Conservation (phyloP, 768 basidiomycete genomes). For the Rickenella mellea region DNA sequence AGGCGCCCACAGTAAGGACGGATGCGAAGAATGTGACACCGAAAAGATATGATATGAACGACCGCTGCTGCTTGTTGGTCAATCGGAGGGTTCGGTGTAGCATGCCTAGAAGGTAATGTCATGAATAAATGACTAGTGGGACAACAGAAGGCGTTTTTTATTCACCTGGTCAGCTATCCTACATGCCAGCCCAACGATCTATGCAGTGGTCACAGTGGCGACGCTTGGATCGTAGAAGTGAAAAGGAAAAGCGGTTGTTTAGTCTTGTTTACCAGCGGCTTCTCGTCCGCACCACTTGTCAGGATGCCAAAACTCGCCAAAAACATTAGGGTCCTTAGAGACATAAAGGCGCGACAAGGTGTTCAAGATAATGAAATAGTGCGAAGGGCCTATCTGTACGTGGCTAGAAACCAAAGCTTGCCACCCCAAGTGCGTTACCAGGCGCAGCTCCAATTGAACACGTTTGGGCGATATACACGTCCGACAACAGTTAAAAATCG, state of each 20-base stretch:
- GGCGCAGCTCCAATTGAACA: slow-evolving; percentile 88
- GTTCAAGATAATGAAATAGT: slow-evolving; percentile 71
- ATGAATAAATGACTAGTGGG: no score
- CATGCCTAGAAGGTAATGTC: no score
- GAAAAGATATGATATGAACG: slow-evolving; percentile 71
- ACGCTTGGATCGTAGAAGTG: slow-evolving; percentile 39
- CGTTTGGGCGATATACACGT: slow-evolving; percentile 72
- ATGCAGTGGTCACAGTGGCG: no score
- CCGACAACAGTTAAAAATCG: slow-evolving; percentile 87
- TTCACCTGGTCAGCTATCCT: no score
- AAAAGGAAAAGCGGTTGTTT: slow-evolving; percentile 11
- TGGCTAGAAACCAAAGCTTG: slow-evolving; percentile 87
- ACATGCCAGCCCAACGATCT: no score
- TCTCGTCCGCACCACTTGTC: slow-evolving; percentile 8
- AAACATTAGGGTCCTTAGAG: slow-evolving; percentile 54
- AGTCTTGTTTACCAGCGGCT: slow-evolving; percentile 10
- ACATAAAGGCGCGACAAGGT: slow-evolving; percentile 67
- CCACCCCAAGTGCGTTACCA: slow-evolving; percentile 85
- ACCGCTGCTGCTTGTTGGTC: slow-evolving; percentile 29
- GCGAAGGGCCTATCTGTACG: slow-evolving; percentile 84
- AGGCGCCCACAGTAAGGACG: slow-evolving; percentile 72
- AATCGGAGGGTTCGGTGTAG: slow-evolving; percentile 8
- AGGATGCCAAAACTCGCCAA: slow-evolving; percentile 15
- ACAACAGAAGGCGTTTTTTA: no score
- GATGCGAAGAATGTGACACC: slow-evolving; percentile 72